Conservation (phyloP, 1,284 basidiomycete species). For the Blastosporella zonata region DNA sequence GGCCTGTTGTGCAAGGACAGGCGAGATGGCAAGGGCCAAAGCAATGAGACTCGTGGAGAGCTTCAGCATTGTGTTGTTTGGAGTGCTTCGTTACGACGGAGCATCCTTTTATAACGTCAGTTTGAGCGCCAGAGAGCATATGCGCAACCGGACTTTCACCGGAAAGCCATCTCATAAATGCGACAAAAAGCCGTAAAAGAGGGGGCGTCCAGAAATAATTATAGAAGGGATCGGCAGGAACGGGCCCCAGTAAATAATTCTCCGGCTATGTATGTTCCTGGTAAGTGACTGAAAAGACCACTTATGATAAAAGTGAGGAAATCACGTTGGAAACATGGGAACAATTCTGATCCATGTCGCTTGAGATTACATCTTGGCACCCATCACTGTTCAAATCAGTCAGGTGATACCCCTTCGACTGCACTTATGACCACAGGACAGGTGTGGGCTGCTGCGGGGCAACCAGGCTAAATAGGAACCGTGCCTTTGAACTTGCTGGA, state of each 20-base stretch:
- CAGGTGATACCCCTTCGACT: no score
- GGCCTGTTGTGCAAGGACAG: constrained; percentile 15
- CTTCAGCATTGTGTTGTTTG: constrained; percentile 13
- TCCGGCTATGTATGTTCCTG: neutral
- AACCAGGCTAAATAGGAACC: no score
- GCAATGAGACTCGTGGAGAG: constrained; percentile 18
- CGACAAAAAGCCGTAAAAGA: neutral
- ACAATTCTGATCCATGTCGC: neutral
- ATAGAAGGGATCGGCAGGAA: neutral
- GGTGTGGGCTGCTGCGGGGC: no score
- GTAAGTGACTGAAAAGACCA: no score
- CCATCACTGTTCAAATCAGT: no score
- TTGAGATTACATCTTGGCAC: no score
- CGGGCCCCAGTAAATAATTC: neutral
- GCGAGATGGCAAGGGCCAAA: constrained; percentile 14
- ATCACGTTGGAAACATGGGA: neutral
- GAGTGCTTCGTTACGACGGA: neutral
- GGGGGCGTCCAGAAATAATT: neutral
- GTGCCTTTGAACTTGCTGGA: no score
- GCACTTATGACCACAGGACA: no score
- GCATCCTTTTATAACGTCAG: constrained; percentile 1
- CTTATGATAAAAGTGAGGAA: no score
- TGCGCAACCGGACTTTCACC: neutral
- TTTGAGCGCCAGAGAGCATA: neutral
- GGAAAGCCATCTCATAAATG: neutral